Evolutionary conservation across 768 basidiomycete genomes (phyloP), one percentile per base, ranked within the genome.

Genomic region (Suillus subaureus): DNA sequence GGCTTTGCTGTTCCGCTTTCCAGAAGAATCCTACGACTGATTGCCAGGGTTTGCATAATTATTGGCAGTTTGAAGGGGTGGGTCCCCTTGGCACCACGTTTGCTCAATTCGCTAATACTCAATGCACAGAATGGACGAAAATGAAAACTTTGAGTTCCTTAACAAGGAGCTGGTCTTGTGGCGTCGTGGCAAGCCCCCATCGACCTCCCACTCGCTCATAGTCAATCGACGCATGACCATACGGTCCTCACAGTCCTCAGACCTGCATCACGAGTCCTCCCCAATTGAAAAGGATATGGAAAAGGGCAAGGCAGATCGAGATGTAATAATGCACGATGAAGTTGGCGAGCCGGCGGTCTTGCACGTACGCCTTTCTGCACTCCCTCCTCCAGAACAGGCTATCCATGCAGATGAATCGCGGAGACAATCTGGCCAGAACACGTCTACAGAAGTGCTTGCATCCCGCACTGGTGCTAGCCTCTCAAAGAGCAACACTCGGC

Each of bases 41-140:
- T 88, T 13, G 80, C 82, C 3, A 81, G 90, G 55, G 83, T 80
- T 0, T 82, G 77, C 68, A 72, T 93, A 23, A 82, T 85, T 65
- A 82, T 89, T 63, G 92, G 92, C 21, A 68, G 88, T 26, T 76
- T 87, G 35, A 88, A 88, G 78, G 91, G 92, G 92, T 92, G 66
- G 64, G 87, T 75, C 31, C 2, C n/a, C 9, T 23, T 42, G 12
- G 9, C 54, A 26, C 0, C 16, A 35, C 40, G 11, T 62, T 51
- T 47, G 1, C 16, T 43, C 40, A 28, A 16, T 35, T 43, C 0
- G 16, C n/a, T 56, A 64, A 31, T 69, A 55, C 16, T 23, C 6
- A 56, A 15, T 52, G 64, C 31, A 42, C 37, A 31, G 89, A 9
- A 71, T 87, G 28, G 88, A 89, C 68, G 72, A 75, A 0, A 69